phyloP scores from a whole-genome alignment of 1,139 yeast genomes.

The Scheffersomyces segobiensis region DNA sequence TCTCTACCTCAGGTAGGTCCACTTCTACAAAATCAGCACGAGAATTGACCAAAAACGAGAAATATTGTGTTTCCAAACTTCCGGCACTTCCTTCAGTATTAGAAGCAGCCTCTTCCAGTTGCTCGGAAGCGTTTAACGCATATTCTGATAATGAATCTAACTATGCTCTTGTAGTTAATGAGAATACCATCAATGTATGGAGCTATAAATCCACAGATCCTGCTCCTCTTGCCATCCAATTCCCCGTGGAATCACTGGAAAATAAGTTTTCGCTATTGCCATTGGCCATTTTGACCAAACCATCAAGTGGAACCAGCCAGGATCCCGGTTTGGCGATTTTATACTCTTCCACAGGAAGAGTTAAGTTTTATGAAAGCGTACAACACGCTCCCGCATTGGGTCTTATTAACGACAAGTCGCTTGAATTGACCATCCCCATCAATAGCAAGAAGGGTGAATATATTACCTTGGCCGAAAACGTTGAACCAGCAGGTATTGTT shows the following conservation, averaged over 20 bases:
- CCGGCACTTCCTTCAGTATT: conserved; percentile 57
- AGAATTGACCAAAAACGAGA: conserved; percentile 61
- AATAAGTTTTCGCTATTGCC: conserved; percentile 29
- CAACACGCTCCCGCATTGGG: conserved; percentile 71
- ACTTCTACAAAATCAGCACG: conserved; percentile 10
- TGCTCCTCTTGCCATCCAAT: conserved; percentile 57
- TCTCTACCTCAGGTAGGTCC: neutral
- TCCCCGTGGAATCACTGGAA: conserved; percentile 26
- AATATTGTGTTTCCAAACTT: conserved; percentile 61
- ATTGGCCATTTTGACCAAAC: conserved; percentile 65
- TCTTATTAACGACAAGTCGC: conserved; percentile 45
- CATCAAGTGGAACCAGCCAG: conserved; percentile 53
- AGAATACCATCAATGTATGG: conserved; percentile 65
- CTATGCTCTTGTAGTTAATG: conserved; percentile 56
- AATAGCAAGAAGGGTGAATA: conserved; percentile 48
- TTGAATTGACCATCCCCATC: conserved; percentile 40
- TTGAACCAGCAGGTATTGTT: conserved; percentile 76
- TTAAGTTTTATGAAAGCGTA: conserved; percentile 67
- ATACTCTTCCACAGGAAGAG: conserved; percentile 53
- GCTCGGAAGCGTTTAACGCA: conserved; percentile 37
- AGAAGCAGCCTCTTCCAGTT: conserved; percentile 11
- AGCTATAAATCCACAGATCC: conserved; percentile 60
- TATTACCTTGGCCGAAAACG: conserved; percentile 57
- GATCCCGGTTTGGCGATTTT: conserved; percentile 74
- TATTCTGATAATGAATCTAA: conserved; percentile 54